Percentiles rank a stretch among this genome's conserved stretches.
phyloP scores from a whole-genome alignment of 352 stramenopile genomes.

The Phytophthora rubi region DNA sequence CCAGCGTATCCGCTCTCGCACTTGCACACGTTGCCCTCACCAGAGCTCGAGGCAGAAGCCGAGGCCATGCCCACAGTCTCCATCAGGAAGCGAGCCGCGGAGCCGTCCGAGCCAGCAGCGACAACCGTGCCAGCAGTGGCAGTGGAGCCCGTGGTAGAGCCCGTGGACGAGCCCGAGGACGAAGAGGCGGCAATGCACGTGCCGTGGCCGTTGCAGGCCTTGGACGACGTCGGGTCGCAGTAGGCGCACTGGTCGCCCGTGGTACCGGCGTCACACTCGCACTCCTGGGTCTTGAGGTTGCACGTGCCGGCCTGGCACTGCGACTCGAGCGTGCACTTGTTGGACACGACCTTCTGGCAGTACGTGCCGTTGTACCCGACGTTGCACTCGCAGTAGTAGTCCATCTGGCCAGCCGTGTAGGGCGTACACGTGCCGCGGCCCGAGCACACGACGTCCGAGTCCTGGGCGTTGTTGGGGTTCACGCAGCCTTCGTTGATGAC shows the following conservation, averaged over 20 bases:
- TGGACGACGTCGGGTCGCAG: conserved; percentile 60
- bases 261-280: conserved; percentile 66
- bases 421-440: conserved; percentile 72
- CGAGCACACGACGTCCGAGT: conserved; percentile 79
- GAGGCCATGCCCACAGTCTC: conserved; percentile 40
- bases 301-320: conserved; percentile 74
- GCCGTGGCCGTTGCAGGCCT: conserved; percentile 68
- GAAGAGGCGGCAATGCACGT: conserved; percentile 50
- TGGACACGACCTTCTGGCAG: conserved; percentile 77
- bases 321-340: conserved; percentile 69
- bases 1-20: conserved; percentile 68
- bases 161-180: conserved; percentile 26
- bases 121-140: conserved; percentile 18
- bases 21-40: conserved; percentile 48
- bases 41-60: conserved; percentile 26
- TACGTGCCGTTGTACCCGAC: conserved; percentile 81
- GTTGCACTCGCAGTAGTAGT: conserved; percentile 76
- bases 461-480: conserved; percentile 60
- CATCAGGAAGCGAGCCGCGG: conserved; percentile 36
- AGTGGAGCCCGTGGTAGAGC: conserved; percentile 32
- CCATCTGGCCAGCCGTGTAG: conserved; percentile 43
- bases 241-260: conserved; percentile 73
- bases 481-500: conserved; percentile 65
- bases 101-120: conserved; percentile 24
- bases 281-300: conserved; percentile 67